Base-by-base conservation (phyloP, 2,329 filamentous ascomycete species). In the Pseudogymnoascus sp. region DNA sequence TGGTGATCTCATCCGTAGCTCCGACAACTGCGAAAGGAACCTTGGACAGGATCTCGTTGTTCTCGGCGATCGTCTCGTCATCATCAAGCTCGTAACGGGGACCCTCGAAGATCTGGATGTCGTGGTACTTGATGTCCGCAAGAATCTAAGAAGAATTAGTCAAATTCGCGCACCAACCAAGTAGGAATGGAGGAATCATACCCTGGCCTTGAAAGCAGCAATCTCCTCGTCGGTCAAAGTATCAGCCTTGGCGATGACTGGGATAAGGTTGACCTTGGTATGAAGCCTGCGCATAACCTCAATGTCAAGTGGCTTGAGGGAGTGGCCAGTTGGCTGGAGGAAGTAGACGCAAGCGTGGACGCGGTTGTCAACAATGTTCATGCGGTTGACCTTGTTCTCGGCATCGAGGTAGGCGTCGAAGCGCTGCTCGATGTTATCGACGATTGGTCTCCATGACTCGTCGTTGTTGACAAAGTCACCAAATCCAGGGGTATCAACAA, bases 381-480 rank as follows among this genome's bases (percentile, higher is more conserved):
- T 96, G 73, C 95, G 91, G 84, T 99, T 99, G 77, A 99, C 92
- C 86, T 97, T 99, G 87, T 99, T 99, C 85, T 99, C 95, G 53
- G 95, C 93, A 79, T 99, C 95, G 65, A 99, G 84, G 78, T 97
- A 99, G 62, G 95, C 93, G 78, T 99, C 95, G 75, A 95, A 99
- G 71, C 95, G 90, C 84, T 96, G 92, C 83, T 99, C 95, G 74
- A 99, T 97, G 83, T 97, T 97, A 83, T 99, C 95, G 72, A 97
- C 89, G 79, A 99, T 99, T 64, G 95, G 95, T 74, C 95, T 87
- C 95, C 95, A 99, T 28, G 95, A 99, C 79, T 97, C 95, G 73
- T 97, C 95, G 76, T 99, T 99, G 88, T 99, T 99, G 75, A 99
- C 95, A 75, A 97, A 99, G 80, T 99, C 95, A 74, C 95, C 95